A percentile compares a stretch with the other conserved stretches of the same genome.
Conservation (phyloP, 192 early-diverging fungal genomes). For the Bifiguratus adelaidae region DNA sequence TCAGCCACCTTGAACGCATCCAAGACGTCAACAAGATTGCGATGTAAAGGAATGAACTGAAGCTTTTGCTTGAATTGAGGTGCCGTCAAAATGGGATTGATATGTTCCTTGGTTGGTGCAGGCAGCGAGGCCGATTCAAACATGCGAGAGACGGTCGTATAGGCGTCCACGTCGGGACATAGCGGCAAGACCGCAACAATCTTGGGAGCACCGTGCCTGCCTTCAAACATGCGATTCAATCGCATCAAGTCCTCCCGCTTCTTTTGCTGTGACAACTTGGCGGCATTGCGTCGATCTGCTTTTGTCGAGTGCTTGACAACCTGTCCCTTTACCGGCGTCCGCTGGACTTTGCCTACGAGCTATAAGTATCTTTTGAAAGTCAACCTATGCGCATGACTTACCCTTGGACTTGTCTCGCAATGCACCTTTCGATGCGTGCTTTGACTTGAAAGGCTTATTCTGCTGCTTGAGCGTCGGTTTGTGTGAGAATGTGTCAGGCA, state of each 20-base stretch:
- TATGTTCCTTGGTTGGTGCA: neutral
- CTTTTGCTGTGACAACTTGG: conserved; percentile 68
- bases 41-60: conserved; percentile 65
- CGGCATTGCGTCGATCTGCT: conserved; percentile 72
- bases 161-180: conserved; percentile 61
- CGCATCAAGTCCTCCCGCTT: conserved; percentile 64
- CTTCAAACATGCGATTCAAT: conserved; percentile 75
- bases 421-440: conserved; percentile 74
- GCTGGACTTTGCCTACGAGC: conserved; percentile 52
- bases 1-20: conserved; percentile 90
- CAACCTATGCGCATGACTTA: conserved; percentile 5
- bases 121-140: conserved; percentile 10
- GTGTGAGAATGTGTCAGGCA: too few relatives aligned
- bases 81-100: conserved; percentile 27
- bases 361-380: neutral
- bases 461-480: conserved; percentile 80
- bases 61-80: conserved; percentile 87
- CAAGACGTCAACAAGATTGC: conserved; percentile 77
- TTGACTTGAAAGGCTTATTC: conserved; percentile 97
- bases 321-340: conserved; percentile 46
- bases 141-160: conserved; percentile 35
- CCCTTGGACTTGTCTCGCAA: conserved; percentile 75
- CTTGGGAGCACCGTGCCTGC: conserved; percentile 76
- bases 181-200: conserved; percentile 84
- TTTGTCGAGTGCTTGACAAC: conserved; percentile 35